A percentile compares a stretch with the other conserved stretches of the same genome.
Conservation (phyloP, 2,329 filamentous ascomycete species). For the Didymella sp. region DNA sequence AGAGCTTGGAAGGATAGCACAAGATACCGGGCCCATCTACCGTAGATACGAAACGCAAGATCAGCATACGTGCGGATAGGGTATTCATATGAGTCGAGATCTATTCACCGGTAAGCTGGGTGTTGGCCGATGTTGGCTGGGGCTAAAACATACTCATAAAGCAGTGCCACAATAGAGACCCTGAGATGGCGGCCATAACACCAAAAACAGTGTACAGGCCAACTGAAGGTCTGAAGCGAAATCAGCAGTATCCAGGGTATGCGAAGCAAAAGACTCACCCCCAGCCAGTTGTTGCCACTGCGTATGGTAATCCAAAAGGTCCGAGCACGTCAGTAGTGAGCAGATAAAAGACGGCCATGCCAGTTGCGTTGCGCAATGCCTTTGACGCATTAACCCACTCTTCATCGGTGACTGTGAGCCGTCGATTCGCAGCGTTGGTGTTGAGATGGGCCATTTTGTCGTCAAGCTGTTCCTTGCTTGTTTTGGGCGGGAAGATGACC, state of each 20-base stretch:
- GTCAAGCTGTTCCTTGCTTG: background rate
- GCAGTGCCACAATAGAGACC: conserved; percentile 51
- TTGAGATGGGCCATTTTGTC: conserved; percentile 10
- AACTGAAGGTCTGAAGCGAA: conserved; percentile 45
- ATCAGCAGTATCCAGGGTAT: background rate
- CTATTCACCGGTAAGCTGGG: conserved; percentile 7
- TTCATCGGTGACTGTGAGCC: conserved; percentile 31
- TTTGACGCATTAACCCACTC: conserved; percentile 47
- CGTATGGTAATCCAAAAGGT: conserved; percentile 47
- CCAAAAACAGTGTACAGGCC: conserved; percentile 50
- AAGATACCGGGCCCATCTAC: conserved; percentile 46
- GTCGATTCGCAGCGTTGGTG: conserved; percentile 2
- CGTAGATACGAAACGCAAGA: conserved; percentile 51
- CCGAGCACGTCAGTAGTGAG: conserved; percentile 56
- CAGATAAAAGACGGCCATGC: conserved; percentile 51
- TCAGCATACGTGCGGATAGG: conserved; percentile 53
- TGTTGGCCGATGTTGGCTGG: background rate
- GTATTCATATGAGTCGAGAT: conserved; percentile 52
- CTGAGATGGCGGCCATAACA: conserved; percentile 45
- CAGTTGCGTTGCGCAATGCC: conserved; percentile 44
- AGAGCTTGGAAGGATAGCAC: conserved; percentile 52
- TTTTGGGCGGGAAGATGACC: conserved; percentile 4
- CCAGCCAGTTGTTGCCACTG: conserved; percentile 20
- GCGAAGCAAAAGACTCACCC: background rate
- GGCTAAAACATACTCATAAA: conserved; percentile 35